Percentiles rank a stretch among this genome's conserved stretches.
Evolutionary conservation across 345 rosid genomes (phyloP).

Genomic region (Gossypium australe): DNA sequence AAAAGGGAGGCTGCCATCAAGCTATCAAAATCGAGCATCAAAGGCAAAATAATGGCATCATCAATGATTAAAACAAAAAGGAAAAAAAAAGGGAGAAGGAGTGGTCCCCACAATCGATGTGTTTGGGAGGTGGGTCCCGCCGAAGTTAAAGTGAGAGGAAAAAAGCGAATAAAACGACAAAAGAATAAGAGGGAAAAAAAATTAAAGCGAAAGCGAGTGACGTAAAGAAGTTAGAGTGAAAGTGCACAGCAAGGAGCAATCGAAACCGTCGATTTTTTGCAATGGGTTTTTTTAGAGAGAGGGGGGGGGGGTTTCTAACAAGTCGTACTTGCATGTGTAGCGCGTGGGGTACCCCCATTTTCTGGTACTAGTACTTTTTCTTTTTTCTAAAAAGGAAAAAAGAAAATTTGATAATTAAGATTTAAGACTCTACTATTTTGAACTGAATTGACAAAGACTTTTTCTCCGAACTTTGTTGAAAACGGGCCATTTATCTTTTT

Average conservation of each 20-base stretch:
- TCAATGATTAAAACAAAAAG: neutral
- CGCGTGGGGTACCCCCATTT: constrained; percentile 9
- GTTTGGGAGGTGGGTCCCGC: constrained; percentile 10
- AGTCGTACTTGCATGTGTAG: constrained; percentile 2
- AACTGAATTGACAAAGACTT: too few species aligned
- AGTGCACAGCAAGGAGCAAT: neutral
- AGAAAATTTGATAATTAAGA: neutral
- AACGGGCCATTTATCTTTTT: too few species aligned
- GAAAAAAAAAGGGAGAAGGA: neutral
- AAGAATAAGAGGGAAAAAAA: neutral
- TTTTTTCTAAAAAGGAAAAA: neutral
- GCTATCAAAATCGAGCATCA: neutral
- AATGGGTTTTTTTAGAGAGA: too few species aligned
- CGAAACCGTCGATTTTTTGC: constrained; percentile 20
- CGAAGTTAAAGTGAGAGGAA: neutral
- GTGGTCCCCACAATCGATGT: constrained; percentile 13
- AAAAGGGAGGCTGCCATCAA: neutral
- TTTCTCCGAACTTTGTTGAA: too few species aligned
- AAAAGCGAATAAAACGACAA: constrained; percentile 3
- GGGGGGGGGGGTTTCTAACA: neutral
- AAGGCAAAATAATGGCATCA: neutral
- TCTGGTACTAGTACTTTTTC: neutral
- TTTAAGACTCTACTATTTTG: too few species aligned
- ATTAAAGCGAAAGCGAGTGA: constrained; percentile 16
- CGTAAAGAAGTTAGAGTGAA: constrained; percentile 9